Evolutionary conservation across 176 grass and related monocot species (phyloP), one percentile per base, ranked within the genome.

Genomic region (Carex pumila): DNA sequence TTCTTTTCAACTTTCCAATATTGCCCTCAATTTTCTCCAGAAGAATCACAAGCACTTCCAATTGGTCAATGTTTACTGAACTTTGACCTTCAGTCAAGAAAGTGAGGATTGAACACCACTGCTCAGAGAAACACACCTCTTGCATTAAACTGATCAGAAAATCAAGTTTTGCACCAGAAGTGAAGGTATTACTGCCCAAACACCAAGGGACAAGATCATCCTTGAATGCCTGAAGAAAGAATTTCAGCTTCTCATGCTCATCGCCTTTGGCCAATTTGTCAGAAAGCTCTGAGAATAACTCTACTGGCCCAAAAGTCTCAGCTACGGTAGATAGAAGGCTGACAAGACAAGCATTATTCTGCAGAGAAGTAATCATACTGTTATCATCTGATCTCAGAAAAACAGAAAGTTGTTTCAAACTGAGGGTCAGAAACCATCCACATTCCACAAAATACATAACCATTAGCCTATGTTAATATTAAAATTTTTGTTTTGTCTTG

Each of bases 171-270:
- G 86, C 83, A 75, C 59, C 87, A 84, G 66, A 86, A 18, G 86
- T 88, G 69, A 66, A 79, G 91, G 86, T 69, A 81, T 91, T 85
- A 32, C 70, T 86, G 68, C 91, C 80, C 74, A 94, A 93, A 88
- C 95, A 98, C 92, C 92, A 98, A 85, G 92, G 92, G 67, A 90
- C 58, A 76, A 98, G 87, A 47, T 93, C 88, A 87, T 81, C 64
- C 57, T 91, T 93, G 65, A 94, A 94, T 53, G 83, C 37, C 34
- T 86, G 87, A 68, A 98, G 31, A 86, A 94, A 98, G 59, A 79
- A 47, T 69, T 92, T 79, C 61, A 82, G 79, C 34, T 89, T 82
- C 57, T 61, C 79, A 85, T 87, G 87, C n/a, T 85, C 81, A 67
- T 81, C 56, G 67, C 65, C 18, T 80, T 80, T 63, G 58, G 82